Conservation (phyloP, 768 basidiomycete species). For the Pleurotus cornucopiae region DNA sequence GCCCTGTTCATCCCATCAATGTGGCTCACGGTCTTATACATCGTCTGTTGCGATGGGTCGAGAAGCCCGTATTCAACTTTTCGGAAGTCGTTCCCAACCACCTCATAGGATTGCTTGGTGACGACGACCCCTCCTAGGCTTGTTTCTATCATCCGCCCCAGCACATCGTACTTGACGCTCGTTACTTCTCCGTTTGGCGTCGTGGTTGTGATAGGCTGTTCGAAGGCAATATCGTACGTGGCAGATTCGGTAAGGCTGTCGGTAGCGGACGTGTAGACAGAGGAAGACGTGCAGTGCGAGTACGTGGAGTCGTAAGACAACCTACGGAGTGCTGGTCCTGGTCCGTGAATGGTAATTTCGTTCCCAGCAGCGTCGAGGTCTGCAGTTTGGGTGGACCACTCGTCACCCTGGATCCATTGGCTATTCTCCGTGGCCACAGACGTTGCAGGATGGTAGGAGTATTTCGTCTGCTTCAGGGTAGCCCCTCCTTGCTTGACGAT, state of each 20-base stretch:
- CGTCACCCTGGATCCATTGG: background rate
- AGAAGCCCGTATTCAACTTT: conserved; percentile 1
- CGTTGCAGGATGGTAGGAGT: background rate
- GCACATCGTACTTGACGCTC: background rate
- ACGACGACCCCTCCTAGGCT: background rate
- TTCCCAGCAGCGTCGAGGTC: conserved; percentile 3
- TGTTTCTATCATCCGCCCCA: background rate
- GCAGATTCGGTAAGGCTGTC: background rate
- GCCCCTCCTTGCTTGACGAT: background rate
- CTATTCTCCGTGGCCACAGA: background rate
- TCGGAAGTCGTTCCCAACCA: background rate
- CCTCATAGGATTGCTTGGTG: background rate
- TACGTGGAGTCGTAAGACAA: background rate
- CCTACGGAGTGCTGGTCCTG: background rate
- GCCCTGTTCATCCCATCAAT: conserved; percentile 1
- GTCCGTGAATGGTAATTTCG: background rate
- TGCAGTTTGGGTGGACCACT: background rate
- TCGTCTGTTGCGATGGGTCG: background rate
- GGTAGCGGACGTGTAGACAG: background rate
- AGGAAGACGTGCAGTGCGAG: background rate
- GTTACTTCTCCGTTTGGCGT: conserved; percentile 6
- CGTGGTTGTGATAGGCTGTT: background rate
- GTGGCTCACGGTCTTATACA: conserved; percentile 1
- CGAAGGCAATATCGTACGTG: background rate
- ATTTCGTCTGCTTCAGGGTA: background rate